These are phyloP conservation scores for Tulasnella calospora DNA, from an alignment of 768 basidiomycete genomes.

Conservation along the genomic window DNA sequence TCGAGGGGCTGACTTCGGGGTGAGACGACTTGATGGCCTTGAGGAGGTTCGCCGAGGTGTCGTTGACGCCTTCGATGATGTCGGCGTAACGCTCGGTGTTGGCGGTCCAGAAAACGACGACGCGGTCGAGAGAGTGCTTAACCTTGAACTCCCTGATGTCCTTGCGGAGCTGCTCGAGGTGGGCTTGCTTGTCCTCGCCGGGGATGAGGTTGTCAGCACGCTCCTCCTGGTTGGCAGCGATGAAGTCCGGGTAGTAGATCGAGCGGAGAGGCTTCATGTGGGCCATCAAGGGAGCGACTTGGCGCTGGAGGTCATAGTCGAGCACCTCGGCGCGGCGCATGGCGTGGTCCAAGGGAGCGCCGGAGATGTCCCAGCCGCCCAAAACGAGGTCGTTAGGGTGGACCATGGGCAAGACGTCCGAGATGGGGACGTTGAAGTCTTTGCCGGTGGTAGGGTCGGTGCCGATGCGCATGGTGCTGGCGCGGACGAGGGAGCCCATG, in stretches of 20 bases:
- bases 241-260: constrained; percentile 96
- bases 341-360: constrained; percentile 75
- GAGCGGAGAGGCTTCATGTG: constrained; percentile 80
- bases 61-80: constrained; percentile 90
- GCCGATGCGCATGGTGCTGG: constrained; percentile 90
- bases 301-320: constrained; percentile 94
- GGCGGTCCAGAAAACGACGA: constrained; percentile 96
- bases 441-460: constrained; percentile 71
- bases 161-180: constrained; percentile 83
- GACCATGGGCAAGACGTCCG: constrained; percentile 92
- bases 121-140: constrained; percentile 74
- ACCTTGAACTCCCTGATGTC: constrained; percentile 93
- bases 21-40: constrained; percentile 77
- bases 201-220: constrained; percentile 92
- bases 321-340: constrained; percentile 92
- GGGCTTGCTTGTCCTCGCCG: constrained; percentile 79
- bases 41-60: constrained; percentile 85
- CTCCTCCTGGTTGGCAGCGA: constrained; percentile 94
- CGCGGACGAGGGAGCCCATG: constrained; percentile 92
- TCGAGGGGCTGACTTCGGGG: constrained; percentile 92
- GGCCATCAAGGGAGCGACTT: constrained; percentile 82
- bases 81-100: constrained; percentile 98
- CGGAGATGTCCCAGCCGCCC: constrained; percentile 98
- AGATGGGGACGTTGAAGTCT: constrained; percentile 88
- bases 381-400: constrained; percentile 97